Base-by-base conservation (phyloP, 192 early-diverging fungal species). In the Powellomyces hirtus region DNA sequence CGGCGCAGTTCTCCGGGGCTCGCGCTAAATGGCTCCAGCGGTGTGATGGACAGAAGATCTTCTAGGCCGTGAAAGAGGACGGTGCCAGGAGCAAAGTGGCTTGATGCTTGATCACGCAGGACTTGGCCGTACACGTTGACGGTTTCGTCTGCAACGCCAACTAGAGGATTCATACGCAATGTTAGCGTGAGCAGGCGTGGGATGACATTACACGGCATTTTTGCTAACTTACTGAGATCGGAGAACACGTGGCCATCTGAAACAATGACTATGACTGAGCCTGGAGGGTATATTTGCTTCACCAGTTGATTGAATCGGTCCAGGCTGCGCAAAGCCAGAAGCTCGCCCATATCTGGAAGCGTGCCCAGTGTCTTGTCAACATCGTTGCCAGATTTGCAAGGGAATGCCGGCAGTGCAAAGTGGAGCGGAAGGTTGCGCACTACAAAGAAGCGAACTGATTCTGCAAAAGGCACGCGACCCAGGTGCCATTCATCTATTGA, bases 241-340 rank as follows among this genome's bases (percentile, higher is more conserved):
- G 27, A 33, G 27, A 64, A 64, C 10, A 64, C 62, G 31, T 64
- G 62, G 2, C 62, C 62, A 30, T 64, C 62, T 0, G 62, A 64
- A n/a, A 64, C 46, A 46, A 64, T 64, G 20, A 45, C 40, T n/a
- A 64, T 33, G 14, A 27, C 30, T 14, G 49, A 24, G 40, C 62
- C 62, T 20, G 62, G 62, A n/a, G 49, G 8, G 16, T 64, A 64
- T 20, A 64, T 13, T 2, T 2, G 13, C 0, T 30, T 16, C 11
- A 64, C 34, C 13, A 27, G 22, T 7, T 64, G 45, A 14, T 22
- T 36, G 42, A 64, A 27, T 22, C n/a, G 20, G 40, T 22, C 31
- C 44, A 64, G 24, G 2, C 10, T 51, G 14, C 20, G 24, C 29
- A 64, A 34, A 44, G 62, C 62, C 13, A 64, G 62, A 8, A 35